Base-by-base conservation (phyloP, 208 protist genomes). In the Wallacemonas sp. region DNA sequence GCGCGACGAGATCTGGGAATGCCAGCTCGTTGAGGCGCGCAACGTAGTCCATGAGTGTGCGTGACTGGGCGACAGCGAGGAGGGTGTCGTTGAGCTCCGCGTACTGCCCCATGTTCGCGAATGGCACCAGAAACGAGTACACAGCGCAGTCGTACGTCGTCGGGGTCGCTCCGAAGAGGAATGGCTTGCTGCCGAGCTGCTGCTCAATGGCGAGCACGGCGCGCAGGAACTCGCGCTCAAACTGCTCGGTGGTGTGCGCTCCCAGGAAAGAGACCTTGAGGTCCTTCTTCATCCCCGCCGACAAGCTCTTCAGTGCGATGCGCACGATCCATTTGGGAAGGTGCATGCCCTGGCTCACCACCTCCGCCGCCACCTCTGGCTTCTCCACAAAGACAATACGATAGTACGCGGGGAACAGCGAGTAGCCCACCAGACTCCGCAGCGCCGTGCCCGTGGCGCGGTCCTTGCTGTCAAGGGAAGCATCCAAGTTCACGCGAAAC, bases 1-100 rank as follows among this genome's bases (percentile, higher is more conserved):
- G 15, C 27, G 68, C 59, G 4, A 63, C 57, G 15, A 75, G 30
- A 48, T 83, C 77, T 33, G 58, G 69, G 68, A 75, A 78, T 13
- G 65, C 48, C 10, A 27, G 17, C 10, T 71, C 54, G 53, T 65
- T 66, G 38, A 76, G 61, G 52, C 63, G 63, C 13, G 38, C 34
- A n/a, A 76, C 52, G 54, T 70, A 76, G 24, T 64, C 39, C 45
- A 69, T 41, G 15, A 76, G 54, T 39, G 65, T 39, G 9, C 30
- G 42, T 9, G 45, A 63, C 61, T 71, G 64, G 29, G 71, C 41
- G 12, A 70, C 55, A 38, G 54, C 39, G 9, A 61, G n/a, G 46
- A 44, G 60, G 17, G 57, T 54, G 34, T 69, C 53, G 52, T 53
- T 70, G 2, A 69, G 29, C 68, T 66, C 68, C 12, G 61, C 61